These are phyloP conservation scores for Termitomyces sp. DNA, from an alignment of 768 basidiomycete species.

Conservation along the genomic window DNA sequence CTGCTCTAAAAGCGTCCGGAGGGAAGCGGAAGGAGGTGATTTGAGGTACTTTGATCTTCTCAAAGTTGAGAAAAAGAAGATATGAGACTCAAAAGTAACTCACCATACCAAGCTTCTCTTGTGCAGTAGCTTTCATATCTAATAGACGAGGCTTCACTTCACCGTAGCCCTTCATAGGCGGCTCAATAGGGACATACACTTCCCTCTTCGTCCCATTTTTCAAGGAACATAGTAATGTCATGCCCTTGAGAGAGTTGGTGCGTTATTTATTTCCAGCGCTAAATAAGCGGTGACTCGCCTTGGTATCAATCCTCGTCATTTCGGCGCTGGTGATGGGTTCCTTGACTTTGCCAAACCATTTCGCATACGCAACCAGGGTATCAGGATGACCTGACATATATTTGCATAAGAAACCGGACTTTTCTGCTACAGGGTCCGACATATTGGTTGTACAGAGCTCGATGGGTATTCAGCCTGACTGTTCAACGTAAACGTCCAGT, in stretches of 20 bases:
- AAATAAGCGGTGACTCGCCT: conserved; percentile 31
- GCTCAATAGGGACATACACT: conserved; percentile 57
- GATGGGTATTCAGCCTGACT: background rate
- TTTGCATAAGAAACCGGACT: conserved; percentile 71
- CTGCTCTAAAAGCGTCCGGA: conserved; percentile 16
- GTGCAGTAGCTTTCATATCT: conserved; percentile 75
- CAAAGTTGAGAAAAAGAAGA: background rate
- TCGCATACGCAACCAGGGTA: conserved; percentile 79
- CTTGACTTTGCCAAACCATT: conserved; percentile 63
- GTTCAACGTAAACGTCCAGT: background rate
- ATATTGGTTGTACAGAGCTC: conserved; percentile 21
- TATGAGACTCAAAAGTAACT: conserved; percentile 11
- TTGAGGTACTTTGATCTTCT: conserved; percentile 56
- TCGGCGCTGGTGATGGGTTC: conserved; percentile 54
- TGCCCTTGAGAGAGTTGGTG: conserved; percentile 31
- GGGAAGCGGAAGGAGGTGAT: conserved; percentile 53
- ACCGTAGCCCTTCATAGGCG: conserved; percentile 68
- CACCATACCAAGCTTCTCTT: conserved; percentile 78
- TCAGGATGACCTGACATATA: conserved; percentile 86
- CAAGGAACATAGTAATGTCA: conserved; percentile 61
- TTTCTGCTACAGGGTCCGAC: conserved; percentile 70
- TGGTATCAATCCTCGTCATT: conserved; percentile 65
- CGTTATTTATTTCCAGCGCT: background rate
- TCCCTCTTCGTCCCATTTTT: conserved; percentile 41
- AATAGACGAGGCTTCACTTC: conserved; percentile 79